Evolutionary conservation across 2,329 filamentous ascomycete genomes (phyloP).

Genomic region (Aspergillus unguis): DNA sequence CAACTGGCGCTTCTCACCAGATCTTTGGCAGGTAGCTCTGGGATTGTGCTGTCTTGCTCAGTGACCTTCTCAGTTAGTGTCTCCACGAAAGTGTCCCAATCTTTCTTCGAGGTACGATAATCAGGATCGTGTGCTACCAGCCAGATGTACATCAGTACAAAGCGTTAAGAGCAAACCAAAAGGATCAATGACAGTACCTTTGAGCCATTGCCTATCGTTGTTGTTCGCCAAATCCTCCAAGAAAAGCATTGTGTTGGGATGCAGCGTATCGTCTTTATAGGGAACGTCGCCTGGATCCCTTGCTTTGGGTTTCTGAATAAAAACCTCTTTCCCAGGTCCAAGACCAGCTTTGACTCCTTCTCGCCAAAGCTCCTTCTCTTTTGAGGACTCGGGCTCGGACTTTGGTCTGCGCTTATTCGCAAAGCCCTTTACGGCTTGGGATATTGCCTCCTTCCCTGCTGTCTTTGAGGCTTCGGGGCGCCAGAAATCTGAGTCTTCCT

Average conservation of each 20-base stretch:
- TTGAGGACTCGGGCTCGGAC: slow-evolving; percentile 13
- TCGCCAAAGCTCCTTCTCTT: slow-evolving; percentile 54
- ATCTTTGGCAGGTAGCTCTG: slow-evolving; percentile 81
- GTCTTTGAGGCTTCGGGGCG: background rate
- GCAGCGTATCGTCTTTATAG: slow-evolving; percentile 57
- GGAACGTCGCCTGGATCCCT: slow-evolving; percentile 57
- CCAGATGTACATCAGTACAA: slow-evolving; percentile 10
- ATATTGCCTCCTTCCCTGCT: background rate
- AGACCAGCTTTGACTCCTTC: slow-evolving; percentile 54
- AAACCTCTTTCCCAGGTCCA: slow-evolving; percentile 57
- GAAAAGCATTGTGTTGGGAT: slow-evolving; percentile 63
- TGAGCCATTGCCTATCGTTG: slow-evolving; percentile 63
- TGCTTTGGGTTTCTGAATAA: slow-evolving; percentile 63
- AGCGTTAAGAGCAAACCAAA: background rate
- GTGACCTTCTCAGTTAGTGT: slow-evolving; percentile 66
- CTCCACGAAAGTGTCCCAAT: slow-evolving; percentile 78
- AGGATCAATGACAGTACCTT: slow-evolving; percentile 45
- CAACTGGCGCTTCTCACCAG: slow-evolving; percentile 49
- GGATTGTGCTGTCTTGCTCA: slow-evolving; percentile 74
- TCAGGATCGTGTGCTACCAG: slow-evolving; percentile 70
- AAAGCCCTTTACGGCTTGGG: slow-evolving; percentile 1
- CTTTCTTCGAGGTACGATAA: slow-evolving; percentile 71
- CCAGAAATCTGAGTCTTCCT: slow-evolving; percentile 3
- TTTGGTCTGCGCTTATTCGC: background rate
- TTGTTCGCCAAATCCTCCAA: slow-evolving; percentile 57